These are phyloP conservation scores for Conringia planisiliqua DNA, from an alignment of 345 rosid species.

Conservation along the genomic window DNA sequence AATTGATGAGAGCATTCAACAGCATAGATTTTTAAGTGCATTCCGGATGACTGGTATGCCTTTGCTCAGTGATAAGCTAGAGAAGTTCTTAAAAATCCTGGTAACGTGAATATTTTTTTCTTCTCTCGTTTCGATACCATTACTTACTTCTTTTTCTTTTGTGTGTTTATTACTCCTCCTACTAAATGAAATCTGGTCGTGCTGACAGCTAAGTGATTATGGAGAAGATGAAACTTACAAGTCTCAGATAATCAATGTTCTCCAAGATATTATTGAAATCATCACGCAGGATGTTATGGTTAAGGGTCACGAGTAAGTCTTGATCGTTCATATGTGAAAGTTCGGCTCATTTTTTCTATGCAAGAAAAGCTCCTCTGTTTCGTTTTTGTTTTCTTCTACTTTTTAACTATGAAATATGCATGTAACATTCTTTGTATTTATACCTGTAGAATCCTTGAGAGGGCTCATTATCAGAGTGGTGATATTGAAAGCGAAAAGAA, in stretches of 20 bases:
- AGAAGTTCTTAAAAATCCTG: conserved; percentile 69
- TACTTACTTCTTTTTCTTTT: conserved; percentile 7
- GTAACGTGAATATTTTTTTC: conserved; percentile 36
- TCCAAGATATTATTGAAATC: conserved; percentile 91
- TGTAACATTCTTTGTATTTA: conserved; percentile 22
- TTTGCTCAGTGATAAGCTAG: conserved; percentile 66
- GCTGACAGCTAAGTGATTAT: conserved; percentile 47
- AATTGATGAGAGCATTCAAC: conserved; percentile 49
- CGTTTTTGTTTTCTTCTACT: neutral
- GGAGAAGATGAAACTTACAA: conserved; percentile 41
- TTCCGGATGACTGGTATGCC: conserved; percentile 78
- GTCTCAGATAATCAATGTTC: conserved; percentile 79
- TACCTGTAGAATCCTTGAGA: conserved; percentile 54
- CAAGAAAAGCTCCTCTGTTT: conserved; percentile 1
- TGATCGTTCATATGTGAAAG: conserved; percentile 10
- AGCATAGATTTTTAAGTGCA: conserved; percentile 46
- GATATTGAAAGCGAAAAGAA: conserved; percentile 33
- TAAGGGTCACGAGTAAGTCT: conserved; percentile 69
- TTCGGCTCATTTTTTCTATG: conserved; percentile 8
- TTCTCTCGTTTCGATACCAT: neutral
- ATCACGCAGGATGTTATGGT: conserved; percentile 73
- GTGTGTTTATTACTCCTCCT: neutral
- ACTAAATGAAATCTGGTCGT: conserved; percentile 14
- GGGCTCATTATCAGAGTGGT: conserved; percentile 28
- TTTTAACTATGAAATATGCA: neutral